Base-by-base conservation (phyloP, 306 rosid species). In the Dalbergia oliveri region DNA sequence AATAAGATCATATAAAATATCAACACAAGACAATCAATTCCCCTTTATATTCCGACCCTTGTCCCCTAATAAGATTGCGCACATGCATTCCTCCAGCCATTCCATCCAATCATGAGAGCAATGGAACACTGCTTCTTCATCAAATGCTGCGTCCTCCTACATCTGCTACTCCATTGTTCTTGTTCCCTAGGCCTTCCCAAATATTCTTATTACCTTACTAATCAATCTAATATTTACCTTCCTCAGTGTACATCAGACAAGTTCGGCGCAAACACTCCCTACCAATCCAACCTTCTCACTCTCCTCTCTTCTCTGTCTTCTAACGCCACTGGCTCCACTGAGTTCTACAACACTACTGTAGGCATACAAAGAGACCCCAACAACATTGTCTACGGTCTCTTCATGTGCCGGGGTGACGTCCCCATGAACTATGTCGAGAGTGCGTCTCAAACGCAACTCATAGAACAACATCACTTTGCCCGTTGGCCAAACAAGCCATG, bases 271-370 rank as follows among this genome's bases (percentile, higher is more conserved):
- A 44, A 26, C 43, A 74, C 19, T 11, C 0, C 49, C 9, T 75
- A 75, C 19, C 34, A 47, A 61, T 26, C 61, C 45, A 75, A 61
- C 49, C 79, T 62, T 44, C 12, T 31, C 54, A 44, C 79, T 45
- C 49, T 75, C 8, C 79, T 62, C 19, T 11, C 60, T 0, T 47
- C 49, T 4, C 39, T 75, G 3, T 33, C 37, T 47, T 47, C 50
- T 18, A 47, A 63, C 19, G 49, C 62, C 50, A 19, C 51, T 2
- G 31, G 31, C 31, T 26, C 31, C 50, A n/a, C 19, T 5, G 2
- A 10, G 12, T 44, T 73, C 84, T 64, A 37, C 88, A 69, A 69
- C 73, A 49, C 77, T 69, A 69, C 84, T 34, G 81, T 83, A 37
- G 19, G 31, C 31, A n/a, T 23, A 34, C 77, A 60, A 67, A 15